Conservation (phyloP, 108 stramenopile species). For the Pseudonitzschia multiseries region DNA sequence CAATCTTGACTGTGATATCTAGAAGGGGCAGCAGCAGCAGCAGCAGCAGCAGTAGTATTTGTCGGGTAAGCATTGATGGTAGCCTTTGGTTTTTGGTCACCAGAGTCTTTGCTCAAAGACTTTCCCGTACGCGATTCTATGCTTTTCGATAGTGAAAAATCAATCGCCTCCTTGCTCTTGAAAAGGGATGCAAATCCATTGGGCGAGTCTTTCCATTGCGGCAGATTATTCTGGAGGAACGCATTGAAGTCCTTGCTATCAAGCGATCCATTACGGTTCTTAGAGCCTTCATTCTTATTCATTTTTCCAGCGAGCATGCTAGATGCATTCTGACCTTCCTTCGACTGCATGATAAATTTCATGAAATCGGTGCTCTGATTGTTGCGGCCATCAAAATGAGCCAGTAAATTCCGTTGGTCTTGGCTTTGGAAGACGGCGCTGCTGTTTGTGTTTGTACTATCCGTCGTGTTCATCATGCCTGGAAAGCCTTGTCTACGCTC, state of each 20-base stretch:
- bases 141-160: constrained; percentile 33
- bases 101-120: constrained; percentile 23
- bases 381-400: too few species aligned
- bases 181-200: not conserved
- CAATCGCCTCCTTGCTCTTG: constrained; percentile 7
- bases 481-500: too few species aligned
- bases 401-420: too few species aligned
- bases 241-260: not conserved
- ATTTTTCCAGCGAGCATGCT: too few species aligned
- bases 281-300: not conserved
- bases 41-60: not conserved
- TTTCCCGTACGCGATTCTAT: constrained; percentile 21
- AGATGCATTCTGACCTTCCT: too few species aligned
- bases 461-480: too few species aligned
- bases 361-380: too few species aligned
- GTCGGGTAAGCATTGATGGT: not conserved
- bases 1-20: constrained; percentile 25
- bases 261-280: not conserved
- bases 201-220: not conserved
- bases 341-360: too few species aligned
- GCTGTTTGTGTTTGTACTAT: too few species aligned
- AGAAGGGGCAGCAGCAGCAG: not conserved
- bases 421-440: too few species aligned
- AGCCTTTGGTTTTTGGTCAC: not conserved
- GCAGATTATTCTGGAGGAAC: not conserved